Percentiles rank a stretch among this genome's conserved stretches.
These are phyloP conservation scores for Verticillium dahliae DNA, from an alignment of 2,329 filamentous ascomycete species.

Conservation along the genomic window DNA sequence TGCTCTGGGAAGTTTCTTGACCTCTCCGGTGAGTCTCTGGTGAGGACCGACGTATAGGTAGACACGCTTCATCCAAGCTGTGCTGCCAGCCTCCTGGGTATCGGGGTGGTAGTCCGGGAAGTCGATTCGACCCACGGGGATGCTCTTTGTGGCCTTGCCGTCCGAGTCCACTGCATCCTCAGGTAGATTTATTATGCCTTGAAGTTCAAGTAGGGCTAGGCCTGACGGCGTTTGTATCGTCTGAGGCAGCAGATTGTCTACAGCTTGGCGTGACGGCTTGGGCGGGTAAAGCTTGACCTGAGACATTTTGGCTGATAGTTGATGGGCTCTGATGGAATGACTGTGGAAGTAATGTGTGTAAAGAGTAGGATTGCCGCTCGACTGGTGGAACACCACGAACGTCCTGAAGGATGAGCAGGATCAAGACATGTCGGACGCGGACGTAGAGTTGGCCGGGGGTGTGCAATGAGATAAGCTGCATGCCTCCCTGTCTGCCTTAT, in stretches of 20 bases:
- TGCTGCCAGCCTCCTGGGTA: constrained; percentile 39
- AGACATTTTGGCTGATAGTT: constrained; percentile 21
- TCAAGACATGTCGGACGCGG: background rate
- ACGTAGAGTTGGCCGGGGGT: background rate
- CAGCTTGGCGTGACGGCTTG: constrained; percentile 12
- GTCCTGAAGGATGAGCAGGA: background rate
- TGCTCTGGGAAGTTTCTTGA: constrained; percentile 76
- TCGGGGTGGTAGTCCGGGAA: constrained; percentile 68
- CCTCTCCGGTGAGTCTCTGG: constrained; percentile 82
- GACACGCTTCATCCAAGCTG: constrained; percentile 82
- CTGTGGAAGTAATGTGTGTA: background rate
- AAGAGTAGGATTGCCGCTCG: background rate
- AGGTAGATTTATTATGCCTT: constrained; percentile 81
- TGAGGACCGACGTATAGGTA: constrained; percentile 85
- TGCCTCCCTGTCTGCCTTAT: too few species aligned
- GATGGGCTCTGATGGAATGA: background rate
- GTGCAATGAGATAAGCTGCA: background rate
- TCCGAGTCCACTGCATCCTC: constrained; percentile 24
- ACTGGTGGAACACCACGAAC: background rate
- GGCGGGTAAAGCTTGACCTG: constrained; percentile 35
- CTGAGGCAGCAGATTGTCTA: constrained; percentile 59
- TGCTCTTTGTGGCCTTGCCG: constrained; percentile 20
- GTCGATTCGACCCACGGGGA: constrained; percentile 63
- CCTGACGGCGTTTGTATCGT: constrained; percentile 85
- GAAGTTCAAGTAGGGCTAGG: constrained; percentile 83